phyloP scores from a whole-genome alignment of 2,329 filamentous ascomycete genomes.

The Helicocarpus griseus region DNA sequence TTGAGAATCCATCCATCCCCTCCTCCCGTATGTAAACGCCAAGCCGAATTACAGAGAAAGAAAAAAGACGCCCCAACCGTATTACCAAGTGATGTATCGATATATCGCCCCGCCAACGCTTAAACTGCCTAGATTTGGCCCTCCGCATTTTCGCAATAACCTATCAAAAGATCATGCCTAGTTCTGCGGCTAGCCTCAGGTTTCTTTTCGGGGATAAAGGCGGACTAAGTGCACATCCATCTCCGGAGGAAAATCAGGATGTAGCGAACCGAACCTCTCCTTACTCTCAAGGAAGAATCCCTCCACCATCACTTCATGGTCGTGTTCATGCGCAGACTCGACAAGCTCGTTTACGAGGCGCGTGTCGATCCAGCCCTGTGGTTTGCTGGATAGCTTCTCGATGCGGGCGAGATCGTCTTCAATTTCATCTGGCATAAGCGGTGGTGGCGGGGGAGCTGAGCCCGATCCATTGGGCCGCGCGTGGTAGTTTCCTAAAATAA shows the following conservation, averaged over 20 bases:
- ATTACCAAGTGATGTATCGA: no score
- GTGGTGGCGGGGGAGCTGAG: constrained; percentile 31
- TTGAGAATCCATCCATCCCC: neutral
- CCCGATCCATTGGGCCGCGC: constrained; percentile 32
- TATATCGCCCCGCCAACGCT: neutral
- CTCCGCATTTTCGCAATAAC: neutral
- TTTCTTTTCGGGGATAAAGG: constrained; percentile 13
- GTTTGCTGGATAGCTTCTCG: constrained; percentile 29
- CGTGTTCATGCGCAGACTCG: constrained; percentile 12
- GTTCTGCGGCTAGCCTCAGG: neutral
- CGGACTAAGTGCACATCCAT: constrained; percentile 36
- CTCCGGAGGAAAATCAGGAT: constrained; percentile 35
- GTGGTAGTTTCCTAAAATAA: constrained; percentile 37
- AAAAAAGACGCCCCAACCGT: neutral
- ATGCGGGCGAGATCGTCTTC: constrained; percentile 37
- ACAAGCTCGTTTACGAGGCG: constrained; percentile 31
- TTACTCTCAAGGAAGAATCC: constrained; percentile 20
- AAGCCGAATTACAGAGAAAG: neutral
- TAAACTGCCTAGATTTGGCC: neutral
- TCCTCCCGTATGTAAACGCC: neutral
- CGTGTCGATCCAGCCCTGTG: constrained; percentile 32
- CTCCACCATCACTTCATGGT: constrained; percentile 16
- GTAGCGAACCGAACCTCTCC: constrained; percentile 27
- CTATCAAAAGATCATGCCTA: neutral
- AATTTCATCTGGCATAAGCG: constrained; percentile 38